These are phyloP conservation scores for Ophiocordyceps unilateralis DNA, from an alignment of 2,329 filamentous ascomycete genomes.

Conservation along the genomic window DNA sequence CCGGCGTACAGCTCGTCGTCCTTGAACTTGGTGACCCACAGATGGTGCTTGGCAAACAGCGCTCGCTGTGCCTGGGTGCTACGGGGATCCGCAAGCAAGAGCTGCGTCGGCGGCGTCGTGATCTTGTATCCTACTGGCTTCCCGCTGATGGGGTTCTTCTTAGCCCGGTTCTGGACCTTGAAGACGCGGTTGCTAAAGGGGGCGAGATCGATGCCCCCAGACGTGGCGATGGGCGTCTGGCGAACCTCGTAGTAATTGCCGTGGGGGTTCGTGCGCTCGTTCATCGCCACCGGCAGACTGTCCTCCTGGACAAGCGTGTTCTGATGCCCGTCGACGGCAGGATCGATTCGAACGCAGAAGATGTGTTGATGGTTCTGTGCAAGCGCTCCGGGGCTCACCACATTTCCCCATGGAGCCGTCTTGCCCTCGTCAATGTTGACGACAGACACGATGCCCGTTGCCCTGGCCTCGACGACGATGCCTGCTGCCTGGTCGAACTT, in stretches of 20 bases:
- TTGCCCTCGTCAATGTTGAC: slow-evolving; percentile 36
- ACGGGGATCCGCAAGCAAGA: slow-evolving; percentile 21
- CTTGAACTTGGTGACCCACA: slow-evolving; percentile 28
- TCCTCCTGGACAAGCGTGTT: slow-evolving; percentile 34
- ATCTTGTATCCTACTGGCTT: slow-evolving; percentile 32
- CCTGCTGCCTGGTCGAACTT: slow-evolving; percentile 35
- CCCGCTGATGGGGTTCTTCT: slow-evolving; percentile 23
- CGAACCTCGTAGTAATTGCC: slow-evolving; percentile 25
- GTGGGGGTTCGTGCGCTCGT: slow-evolving; percentile 26
- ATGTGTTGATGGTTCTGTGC: slow-evolving; percentile 53
- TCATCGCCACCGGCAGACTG: slow-evolving; percentile 24
- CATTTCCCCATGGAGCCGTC: slow-evolving; percentile 36
- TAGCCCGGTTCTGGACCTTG: slow-evolving; percentile 29
- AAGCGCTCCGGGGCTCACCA: slow-evolving; percentile 41
- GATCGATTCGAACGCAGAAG: slow-evolving; percentile 45
- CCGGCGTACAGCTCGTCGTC: slow-evolving; percentile 27
- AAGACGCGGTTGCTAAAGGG: slow-evolving; percentile 29
- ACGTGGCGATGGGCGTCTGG: slow-evolving; percentile 26
- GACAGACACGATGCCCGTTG: slow-evolving; percentile 24
- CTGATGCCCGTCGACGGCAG: slow-evolving; percentile 38
- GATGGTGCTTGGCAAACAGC: slow-evolving; percentile 23
- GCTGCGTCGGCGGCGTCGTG: slow-evolving; percentile 19
- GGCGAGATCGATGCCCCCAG: slow-evolving; percentile 28
- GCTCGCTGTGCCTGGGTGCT: slow-evolving; percentile 22
- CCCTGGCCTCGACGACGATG: slow-evolving; percentile 14